A percentile compares a stretch with the other conserved stretches of the same genome.
phyloP scores from a whole-genome alignment of 345 rosid species.

The Populus euphratica region DNA sequence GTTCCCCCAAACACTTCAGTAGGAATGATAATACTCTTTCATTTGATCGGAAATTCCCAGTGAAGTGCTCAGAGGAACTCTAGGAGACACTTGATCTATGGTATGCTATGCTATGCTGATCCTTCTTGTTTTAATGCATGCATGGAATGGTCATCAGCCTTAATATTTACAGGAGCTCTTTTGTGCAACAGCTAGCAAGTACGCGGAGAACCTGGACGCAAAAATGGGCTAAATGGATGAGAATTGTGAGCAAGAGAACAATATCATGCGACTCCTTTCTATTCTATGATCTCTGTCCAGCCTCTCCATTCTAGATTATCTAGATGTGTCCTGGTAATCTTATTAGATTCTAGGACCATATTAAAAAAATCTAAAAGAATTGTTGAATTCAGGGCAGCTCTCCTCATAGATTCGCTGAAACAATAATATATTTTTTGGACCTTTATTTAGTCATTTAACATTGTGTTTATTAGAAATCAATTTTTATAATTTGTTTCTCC shows the following conservation, averaged over 20 bases:
- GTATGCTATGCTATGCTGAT: neutral
- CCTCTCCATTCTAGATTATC: slow-evolving; percentile 7
- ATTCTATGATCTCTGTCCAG: neutral
- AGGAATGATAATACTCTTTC: neutral
- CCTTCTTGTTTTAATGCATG: too few species aligned
- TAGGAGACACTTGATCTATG: slow-evolving; percentile 25
- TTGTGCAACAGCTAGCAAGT: neutral
- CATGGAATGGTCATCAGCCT: neutral
- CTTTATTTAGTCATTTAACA: too few species aligned
- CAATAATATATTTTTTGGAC: too few species aligned
- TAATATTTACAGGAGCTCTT: neutral
- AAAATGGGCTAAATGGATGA: neutral
- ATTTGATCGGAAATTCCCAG: neutral
- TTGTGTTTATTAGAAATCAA: too few species aligned
- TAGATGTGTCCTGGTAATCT: neutral
- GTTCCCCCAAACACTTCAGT: slow-evolving; percentile 69
- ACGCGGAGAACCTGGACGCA: neutral
- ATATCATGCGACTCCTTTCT: neutral
- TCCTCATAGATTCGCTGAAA: too few species aligned
- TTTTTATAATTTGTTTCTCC: too few species aligned
- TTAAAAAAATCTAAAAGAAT: too few species aligned
- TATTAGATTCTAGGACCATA: neutral
- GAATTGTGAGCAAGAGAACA: neutral
- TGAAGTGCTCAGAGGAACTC: slow-evolving; percentile 51
- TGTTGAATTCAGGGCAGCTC: too few species aligned